Conservation (phyloP, 225 moss, liverwort and hornwort species). For the Rhytidiadelphus loreus region DNA sequence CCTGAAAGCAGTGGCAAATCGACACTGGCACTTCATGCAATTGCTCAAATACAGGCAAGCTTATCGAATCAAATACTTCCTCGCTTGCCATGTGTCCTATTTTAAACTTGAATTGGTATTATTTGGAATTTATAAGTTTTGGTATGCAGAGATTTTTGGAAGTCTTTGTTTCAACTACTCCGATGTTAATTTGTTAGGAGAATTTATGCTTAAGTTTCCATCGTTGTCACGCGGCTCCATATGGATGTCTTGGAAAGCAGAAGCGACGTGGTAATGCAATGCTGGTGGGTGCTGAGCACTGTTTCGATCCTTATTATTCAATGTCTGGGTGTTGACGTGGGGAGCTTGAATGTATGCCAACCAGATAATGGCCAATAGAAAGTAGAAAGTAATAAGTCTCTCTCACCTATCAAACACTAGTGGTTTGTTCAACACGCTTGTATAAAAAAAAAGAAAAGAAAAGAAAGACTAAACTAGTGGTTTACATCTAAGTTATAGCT, state of each 20-base stretch:
- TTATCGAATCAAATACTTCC: not conserved
- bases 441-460: no score
- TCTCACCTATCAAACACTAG: not conserved
- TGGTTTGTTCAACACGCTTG: no score
- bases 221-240: not conserved
- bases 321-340: constrained; percentile 73
- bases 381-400: constrained; percentile 43
- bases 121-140: not conserved
- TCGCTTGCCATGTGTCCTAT: not conserved
- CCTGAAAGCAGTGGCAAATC: constrained; percentile 78
- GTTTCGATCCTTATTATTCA: constrained; percentile 85
- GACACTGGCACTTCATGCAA: constrained; percentile 73
- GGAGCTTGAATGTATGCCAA: constrained; percentile 80
- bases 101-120: not conserved
- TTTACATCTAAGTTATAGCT: not conserved
- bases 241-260: constrained; percentile 18
- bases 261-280: constrained; percentile 73
- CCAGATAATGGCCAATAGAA: constrained; percentile 79
- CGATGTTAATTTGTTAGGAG: not conserved
- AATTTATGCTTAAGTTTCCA: not conserved
- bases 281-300: constrained; percentile 75
- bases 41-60: constrained; percentile 64
- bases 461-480: no score
- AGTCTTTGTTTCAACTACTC: not conserved
- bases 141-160: not conserved